Conservation (phyloP, 1,139 yeast genomes). For the Pichia sp. region DNA sequence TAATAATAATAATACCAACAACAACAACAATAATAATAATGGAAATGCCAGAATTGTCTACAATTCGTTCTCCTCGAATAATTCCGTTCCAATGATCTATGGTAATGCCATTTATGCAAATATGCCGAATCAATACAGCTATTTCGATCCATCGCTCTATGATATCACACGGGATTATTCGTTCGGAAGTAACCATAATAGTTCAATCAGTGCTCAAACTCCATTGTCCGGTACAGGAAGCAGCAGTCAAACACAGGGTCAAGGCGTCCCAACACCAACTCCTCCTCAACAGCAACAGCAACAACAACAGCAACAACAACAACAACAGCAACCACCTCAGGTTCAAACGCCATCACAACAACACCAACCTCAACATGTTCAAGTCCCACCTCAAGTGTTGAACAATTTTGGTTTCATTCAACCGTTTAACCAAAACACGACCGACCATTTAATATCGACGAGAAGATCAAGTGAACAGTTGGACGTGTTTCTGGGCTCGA, state of each 20-base stretch:
- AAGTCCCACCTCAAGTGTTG: background rate
- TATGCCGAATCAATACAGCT: constrained; percentile 16
- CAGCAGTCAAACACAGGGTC: background rate
- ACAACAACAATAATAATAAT: background rate
- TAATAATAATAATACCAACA: background rate
- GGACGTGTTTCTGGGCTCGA: constrained; percentile 40
- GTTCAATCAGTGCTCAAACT: background rate
- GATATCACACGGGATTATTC: constrained; percentile 3
- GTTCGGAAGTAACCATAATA: background rate
- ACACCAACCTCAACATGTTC: background rate
- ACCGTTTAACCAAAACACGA: constrained; percentile 9
- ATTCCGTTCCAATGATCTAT: constrained; percentile 5
- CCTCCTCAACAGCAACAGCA: background rate
- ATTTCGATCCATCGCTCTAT: constrained; percentile 4
- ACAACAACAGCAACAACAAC: background rate
- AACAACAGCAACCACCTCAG: background rate
- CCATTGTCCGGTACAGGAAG: background rate
- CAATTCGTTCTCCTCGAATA: background rate
- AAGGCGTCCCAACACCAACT: background rate
- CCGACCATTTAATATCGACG: constrained; percentile 27
- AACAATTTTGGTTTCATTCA: constrained; percentile 7
- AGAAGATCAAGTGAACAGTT: constrained; percentile 45
- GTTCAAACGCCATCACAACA: background rate
- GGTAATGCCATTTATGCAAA: constrained; percentile 29
- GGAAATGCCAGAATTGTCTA: background rate